Evolutionary conservation across 306 rosid genomes (phyloP), one percentile per base, ranked within the genome.

Genomic region (Prunus mira): DNA sequence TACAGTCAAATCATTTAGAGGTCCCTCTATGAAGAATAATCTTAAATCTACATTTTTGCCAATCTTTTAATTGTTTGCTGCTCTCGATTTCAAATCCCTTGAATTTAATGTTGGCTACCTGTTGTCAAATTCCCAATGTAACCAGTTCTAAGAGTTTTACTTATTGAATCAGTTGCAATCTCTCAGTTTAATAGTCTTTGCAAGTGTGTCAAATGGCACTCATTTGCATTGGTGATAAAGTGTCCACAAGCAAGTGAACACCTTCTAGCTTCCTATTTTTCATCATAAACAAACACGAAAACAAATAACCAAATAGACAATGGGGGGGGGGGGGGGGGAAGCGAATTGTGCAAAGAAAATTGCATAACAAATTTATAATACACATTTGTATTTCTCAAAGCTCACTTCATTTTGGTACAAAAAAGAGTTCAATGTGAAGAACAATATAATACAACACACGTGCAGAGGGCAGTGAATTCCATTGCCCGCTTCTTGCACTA

Each of bases 401-500:
- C 52, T 28, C 70, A 56, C 25, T 61, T 73, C 56, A 50, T 68
- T 68, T 4, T 15, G 24, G 7, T 67, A 43, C 63, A 47, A 43
- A 72, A 73, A 18, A 2, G 15, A 10, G 25, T 73, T 75, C 47
- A 73, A 49, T 49, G 22, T 49, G 14, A 60, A 55, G 50, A 63
- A 66, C 68, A 65, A 60, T 11, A 60, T 61, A 34, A 34, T 55
- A 61, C 67, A 73, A 28, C 43, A 38, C 60, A 45, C 43, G 32
- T 14, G n/a, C 17, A 32, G 14, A 52, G 25, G 62, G 76, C 55
- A 76, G 20, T n/a, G n/a, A 67, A 75, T 24, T 43, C 2, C 28
- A 74, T 67, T 38, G 64, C 71, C 54, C 63, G 64, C 76, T 77
- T 52, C 69, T 63, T 52, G 69, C 73, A 69, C 38, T 34, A 25